Base-by-base conservation (phyloP, 179 eudicot species). In the Silene vulgaris region DNA sequence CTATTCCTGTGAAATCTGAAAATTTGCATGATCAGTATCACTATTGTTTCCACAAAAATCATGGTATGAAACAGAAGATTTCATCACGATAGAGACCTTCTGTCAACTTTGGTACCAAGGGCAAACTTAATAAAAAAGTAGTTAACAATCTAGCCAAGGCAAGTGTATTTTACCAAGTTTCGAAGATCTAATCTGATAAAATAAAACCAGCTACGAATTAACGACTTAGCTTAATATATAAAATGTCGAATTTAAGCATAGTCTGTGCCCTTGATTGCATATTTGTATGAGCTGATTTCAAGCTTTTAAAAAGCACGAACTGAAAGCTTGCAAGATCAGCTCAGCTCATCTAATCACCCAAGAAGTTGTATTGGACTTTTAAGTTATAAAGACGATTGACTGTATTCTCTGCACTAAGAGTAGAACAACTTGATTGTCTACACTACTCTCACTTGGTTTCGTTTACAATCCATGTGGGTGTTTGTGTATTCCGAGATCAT, bases 1-100 rank as follows among this genome's bases (percentile, higher is more conserved):
- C 97, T 68, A 91, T 75, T 69, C 97, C 97, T 0, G 97, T 91
- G 79, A 91, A 91, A 77, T 90, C 97, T 91, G 89, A 77, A 77
- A 81, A 63, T 57, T 28, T 74, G 59, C 67, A 79, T 11, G 72
- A 45, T 59, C 59, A 35, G 40, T 6, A 30, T 52, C 48, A 77
- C 17, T 60, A 35, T 37, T 68, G 65, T 30, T n/a, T 56, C 19
- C 60, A 56, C 16, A 69, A 61, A 63, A 30, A 8, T 21, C 28
- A 30, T 54, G 19, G 20, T 13, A 71, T 8, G 12, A 64, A 71
- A 71, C 72, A 20, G 8, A 64, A 54, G 9, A 11, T 23, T 21
- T 45, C 30, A 66, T 1, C 20, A 37, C 4, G 17, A 3, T 45
- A 9, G 28, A 64, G 68, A 64, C 3, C 65, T 23, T 64, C 32